Evolutionary conservation across 345 rosid species (phyloP).

Genomic region (Gossypium anomalum): DNA sequence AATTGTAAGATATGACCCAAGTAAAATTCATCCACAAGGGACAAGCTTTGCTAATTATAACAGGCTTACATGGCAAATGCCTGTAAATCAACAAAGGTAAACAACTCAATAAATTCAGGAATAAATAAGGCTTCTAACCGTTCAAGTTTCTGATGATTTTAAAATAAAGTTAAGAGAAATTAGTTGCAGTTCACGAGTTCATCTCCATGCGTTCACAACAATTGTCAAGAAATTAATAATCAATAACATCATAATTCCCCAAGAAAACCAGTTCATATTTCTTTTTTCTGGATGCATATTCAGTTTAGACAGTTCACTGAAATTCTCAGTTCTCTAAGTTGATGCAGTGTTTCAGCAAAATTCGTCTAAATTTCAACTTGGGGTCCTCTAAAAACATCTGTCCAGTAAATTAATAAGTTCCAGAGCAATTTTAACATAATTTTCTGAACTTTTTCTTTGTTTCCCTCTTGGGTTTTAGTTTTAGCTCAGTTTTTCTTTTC

Average conservation of each 20-base stretch:
- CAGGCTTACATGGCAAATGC: neutral
- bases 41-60: neutral
- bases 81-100: constrained; percentile 17
- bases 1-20: neutral
- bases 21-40: neutral
- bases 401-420: constrained; percentile 22
- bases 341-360: neutral
- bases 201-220: constrained; percentile 1
- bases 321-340: neutral
- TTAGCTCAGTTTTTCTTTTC: neutral
- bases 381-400: constrained; percentile 24
- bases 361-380: constrained; percentile 8
- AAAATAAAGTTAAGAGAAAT: neutral
- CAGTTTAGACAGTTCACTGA: constrained; percentile 2
- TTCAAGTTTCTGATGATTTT: neutral
- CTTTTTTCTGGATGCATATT: neutral
- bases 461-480: neutral
- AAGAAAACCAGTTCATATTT: neutral
- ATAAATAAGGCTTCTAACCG: neutral
- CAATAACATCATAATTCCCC: neutral
- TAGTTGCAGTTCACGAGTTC: neutral
- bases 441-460: too few species aligned
- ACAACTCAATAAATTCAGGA: neutral
- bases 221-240: neutral
- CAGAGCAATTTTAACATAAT: too few species aligned